A percentile compares a stretch with the other conserved stretches of the same genome.
phyloP scores from a whole-genome alignment of 208 protist genomes.

The Leishmania amazonensis region DNA sequence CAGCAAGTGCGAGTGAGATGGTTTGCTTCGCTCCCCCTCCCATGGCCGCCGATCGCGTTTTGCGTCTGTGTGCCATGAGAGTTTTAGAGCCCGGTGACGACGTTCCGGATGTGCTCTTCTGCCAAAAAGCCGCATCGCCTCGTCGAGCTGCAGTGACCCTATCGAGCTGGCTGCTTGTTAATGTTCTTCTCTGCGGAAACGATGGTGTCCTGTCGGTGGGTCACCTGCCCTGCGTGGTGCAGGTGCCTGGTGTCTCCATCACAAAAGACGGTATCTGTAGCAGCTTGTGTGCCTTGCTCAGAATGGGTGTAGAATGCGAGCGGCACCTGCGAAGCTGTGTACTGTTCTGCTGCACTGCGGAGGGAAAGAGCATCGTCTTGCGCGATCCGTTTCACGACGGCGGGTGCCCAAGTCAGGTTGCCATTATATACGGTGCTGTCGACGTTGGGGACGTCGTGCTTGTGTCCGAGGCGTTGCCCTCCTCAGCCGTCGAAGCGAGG shows the following conservation, averaged over 20 bases:
- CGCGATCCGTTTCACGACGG: constrained; percentile 18
- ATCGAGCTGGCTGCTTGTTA: constrained; percentile 32
- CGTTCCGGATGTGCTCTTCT: constrained; percentile 46
- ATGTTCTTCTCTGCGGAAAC: constrained; percentile 39
- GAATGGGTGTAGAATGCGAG: constrained; percentile 34
- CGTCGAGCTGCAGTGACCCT: background rate
- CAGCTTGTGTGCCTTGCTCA: constrained; percentile 27
- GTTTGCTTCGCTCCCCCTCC: constrained; percentile 31
- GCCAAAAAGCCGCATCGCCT: constrained; percentile 24
- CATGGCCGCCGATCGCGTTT: constrained; percentile 6
- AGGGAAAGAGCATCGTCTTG: constrained; percentile 18
- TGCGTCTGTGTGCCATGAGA: constrained; percentile 13
- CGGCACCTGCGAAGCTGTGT: constrained; percentile 36
- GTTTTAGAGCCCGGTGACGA: constrained; percentile 32
- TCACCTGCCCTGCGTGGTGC: constrained; percentile 46
- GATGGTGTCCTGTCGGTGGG: constrained; percentile 33
- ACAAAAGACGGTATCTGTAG: constrained; percentile 27
- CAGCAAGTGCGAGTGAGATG: background rate
- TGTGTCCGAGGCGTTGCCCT: constrained; percentile 19
- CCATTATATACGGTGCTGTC: constrained; percentile 44
- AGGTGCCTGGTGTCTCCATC: constrained; percentile 1
- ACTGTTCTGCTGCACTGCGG: constrained; percentile 33
- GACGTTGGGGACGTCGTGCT: constrained; percentile 53
- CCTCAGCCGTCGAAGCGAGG: constrained; percentile 1
- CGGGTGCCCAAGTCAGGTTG: constrained; percentile 26